Percentiles rank a stretch among this genome's conserved stretches.
Evolutionary conservation across 148 eudicot genomes (phyloP).

Genomic region (Amaranthus cruentus): DNA sequence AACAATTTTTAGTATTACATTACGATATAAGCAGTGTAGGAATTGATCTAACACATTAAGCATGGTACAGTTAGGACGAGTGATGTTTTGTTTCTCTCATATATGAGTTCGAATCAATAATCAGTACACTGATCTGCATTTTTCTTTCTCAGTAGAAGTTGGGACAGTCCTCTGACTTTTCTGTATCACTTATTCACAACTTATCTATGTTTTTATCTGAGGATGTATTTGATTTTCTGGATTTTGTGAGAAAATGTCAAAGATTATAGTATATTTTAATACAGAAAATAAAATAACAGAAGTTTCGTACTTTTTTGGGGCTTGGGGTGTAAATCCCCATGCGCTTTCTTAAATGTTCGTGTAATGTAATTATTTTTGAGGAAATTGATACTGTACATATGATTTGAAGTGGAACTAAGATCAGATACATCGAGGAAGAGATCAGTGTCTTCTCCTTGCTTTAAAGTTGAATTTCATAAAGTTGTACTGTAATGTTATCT

Average conservation of each 20-base stretch:
- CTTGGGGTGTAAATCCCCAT: no score
- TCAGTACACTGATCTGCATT: background rate
- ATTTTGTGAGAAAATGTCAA: background rate
- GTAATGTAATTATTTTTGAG: background rate
- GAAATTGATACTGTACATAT: background rate
- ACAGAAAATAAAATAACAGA: background rate
- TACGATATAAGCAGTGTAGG: background rate
- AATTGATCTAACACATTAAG: constrained; percentile 1
- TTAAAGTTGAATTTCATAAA: background rate
- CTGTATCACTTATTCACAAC: background rate
- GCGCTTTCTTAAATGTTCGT: background rate
- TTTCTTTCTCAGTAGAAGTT: background rate
- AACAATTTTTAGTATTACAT: background rate
- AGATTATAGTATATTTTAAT: background rate
- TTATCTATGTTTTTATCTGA: background rate
- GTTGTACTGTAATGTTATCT: background rate
- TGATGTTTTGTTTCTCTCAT: background rate
- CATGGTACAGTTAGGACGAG: background rate
- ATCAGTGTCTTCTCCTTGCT: background rate
- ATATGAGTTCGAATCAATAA: background rate
- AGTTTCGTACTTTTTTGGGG: background rate
- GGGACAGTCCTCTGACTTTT: background rate
- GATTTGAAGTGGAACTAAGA: background rate
- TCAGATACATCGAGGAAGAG: background rate
- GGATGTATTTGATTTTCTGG: background rate